Base-by-base conservation (phyloP, 2,329 filamentous ascomycete species). In the Sporothrix globosa region DNA sequence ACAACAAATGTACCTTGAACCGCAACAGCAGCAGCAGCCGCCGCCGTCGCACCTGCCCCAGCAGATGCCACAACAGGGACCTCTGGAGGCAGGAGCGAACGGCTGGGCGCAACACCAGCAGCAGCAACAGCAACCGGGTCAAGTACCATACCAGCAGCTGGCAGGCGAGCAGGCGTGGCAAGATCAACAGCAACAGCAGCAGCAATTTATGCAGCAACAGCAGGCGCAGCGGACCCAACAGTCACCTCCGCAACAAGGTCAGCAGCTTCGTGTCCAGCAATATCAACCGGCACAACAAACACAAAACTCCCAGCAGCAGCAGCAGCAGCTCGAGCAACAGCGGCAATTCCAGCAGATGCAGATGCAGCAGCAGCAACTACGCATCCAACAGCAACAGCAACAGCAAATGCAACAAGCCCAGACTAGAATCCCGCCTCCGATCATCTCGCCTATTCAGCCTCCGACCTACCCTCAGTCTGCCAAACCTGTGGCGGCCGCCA, bases 191-290 rank as follows among this genome's bases (percentile, higher is more conserved):
- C 65, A 68, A n/a, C 69, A 60, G 44, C 54, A 58, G 27, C 65
- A 68, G 27, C 69, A 60, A 30, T 68, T 70, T 34, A 48, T 39
- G 41, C 54, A 58, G 4, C 69, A 68, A 4, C 70, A 70, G 4
- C 75, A 75, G 58, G 74, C 74, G 13, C 73, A 73, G 14, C 77
- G 74, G 73, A 69, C 74, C 19, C 48, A 74, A 44, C 75, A 74
- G 19, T 73, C 56, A 30, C 27, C 24, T 9, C 67, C 69, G 3
- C 66, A 67, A 9, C 71, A 72, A 34, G 56, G 60, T 17, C 53
- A 66, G 11, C 58, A 50, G 44, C 66, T 69, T 14, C 56, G 10
- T 19, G 44, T 69, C 0, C 67, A 65, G 19, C 54, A 52, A 5
- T 60, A 70, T 5, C 68, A 68, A 34, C 48, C 21, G 17, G 41